A percentile compares a stretch with the other conserved stretches of the same genome.
These are phyloP conservation scores for Fallopia convolvulus DNA, from an alignment of 148 eudicot genomes.

Conservation along the genomic window DNA sequence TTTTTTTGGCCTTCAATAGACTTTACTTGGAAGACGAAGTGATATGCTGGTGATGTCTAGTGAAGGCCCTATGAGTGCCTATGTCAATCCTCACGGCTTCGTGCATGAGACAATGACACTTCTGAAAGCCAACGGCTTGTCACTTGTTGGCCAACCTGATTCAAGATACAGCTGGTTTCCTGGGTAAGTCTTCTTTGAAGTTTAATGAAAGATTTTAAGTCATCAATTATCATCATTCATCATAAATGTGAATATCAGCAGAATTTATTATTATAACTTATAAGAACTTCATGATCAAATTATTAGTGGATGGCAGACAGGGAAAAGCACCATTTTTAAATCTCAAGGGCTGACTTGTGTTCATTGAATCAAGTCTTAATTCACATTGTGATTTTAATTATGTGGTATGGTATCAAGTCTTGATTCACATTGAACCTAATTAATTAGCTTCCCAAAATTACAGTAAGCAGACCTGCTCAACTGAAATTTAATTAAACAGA, in stretches of 20 bases:
- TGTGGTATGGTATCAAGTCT: neutral
- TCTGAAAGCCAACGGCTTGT: constrained; percentile 53
- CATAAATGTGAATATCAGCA: neutral
- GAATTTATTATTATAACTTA: neutral
- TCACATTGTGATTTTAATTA: neutral
- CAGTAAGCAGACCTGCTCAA: neutral
- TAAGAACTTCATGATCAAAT: neutral
- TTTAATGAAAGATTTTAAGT: neutral
- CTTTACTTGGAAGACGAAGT: constrained; percentile 58
- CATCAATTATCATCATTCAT: neutral
- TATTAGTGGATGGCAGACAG: neutral
- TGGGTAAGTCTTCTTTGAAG: constrained; percentile 45
- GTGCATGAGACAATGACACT: constrained; percentile 91
- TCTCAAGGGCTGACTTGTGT: neutral
- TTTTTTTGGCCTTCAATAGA: constrained; percentile 22
- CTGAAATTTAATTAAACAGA: neutral
- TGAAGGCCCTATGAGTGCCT: constrained; percentile 95
- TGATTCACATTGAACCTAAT: neutral
- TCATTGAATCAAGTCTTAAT: neutral
- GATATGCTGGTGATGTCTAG: constrained; percentile 90
- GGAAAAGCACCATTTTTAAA: neutral
- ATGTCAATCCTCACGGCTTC: constrained; percentile 66
- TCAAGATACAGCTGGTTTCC: constrained; percentile 96
- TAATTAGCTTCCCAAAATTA: neutral
- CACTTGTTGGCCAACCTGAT: constrained; percentile 53